A percentile compares a stretch with the other conserved stretches of the same genome.
Evolutionary conservation across 202 grass and related monocot species (phyloP).

Genomic region (Brachypodium distachyon): DNA sequence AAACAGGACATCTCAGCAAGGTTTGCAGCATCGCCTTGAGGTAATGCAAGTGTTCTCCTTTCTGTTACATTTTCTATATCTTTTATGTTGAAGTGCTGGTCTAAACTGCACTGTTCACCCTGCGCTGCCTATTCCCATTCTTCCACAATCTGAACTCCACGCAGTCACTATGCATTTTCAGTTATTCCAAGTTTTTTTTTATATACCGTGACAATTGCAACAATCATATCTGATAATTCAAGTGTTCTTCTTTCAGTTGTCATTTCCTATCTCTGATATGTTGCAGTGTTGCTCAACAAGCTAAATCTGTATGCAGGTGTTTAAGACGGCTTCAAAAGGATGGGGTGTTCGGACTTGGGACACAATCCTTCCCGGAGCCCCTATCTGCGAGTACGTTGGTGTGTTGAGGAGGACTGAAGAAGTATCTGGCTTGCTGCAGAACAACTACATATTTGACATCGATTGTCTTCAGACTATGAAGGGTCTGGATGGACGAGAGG

Average conservation of each 20-base stretch:
- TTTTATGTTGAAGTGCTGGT: too few relatives aligned
- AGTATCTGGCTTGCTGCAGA: constrained; percentile 42
- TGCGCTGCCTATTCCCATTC: too few relatives aligned
- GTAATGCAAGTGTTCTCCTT: too few relatives aligned
- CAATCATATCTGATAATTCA: not conserved
- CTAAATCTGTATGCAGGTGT: constrained; percentile 39
- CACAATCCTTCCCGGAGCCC: constrained; percentile 78
- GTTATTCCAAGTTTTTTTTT: not conserved
- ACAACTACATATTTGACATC: constrained; percentile 85
- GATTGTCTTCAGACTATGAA: constrained; percentile 94
- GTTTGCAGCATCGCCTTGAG: constrained; percentile 78
- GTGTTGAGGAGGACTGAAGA: constrained; percentile 68
- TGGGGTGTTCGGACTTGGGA: constrained; percentile 98
- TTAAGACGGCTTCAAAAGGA: constrained; percentile 72
- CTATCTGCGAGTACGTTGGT: constrained; percentile 85
- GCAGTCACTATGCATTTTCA: not conserved
- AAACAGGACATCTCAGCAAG: constrained; percentile 85
- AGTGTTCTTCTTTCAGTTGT: not conserved
- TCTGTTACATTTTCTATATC: too few relatives aligned
- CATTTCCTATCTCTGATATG: not conserved
- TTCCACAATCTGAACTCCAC: not conserved
- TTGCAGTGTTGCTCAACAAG: not conserved
- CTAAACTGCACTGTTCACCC: not conserved
- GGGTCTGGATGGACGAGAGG: constrained; percentile 82
- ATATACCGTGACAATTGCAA: not conserved